phyloP scores from a whole-genome alignment of 177 flowering plant species.

The Tripterygium wilfordii region DNA sequence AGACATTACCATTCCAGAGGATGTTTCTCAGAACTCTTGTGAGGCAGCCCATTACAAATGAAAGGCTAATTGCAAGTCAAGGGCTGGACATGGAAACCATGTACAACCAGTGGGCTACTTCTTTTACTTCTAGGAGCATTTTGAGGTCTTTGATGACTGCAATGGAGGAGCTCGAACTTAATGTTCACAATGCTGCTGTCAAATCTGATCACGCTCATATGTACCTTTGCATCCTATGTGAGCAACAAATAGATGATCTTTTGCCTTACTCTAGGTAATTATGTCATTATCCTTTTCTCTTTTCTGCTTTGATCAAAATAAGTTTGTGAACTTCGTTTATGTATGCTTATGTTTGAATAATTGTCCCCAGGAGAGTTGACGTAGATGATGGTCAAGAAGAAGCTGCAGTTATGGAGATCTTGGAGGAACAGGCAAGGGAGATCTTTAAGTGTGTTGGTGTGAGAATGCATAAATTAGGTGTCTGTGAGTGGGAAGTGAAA shows the following conservation, averaged over 20 bases:
- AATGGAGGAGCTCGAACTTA: constrained; percentile 94
- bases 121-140: constrained; percentile 81
- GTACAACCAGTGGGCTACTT: constrained; percentile 31
- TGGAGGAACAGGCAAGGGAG: constrained; percentile 70
- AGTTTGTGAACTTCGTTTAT: constrained; percentile 1
- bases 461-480: constrained; percentile 85
- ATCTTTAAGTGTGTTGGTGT: constrained; percentile 78
- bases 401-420: constrained; percentile 44
- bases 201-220: constrained; percentile 91
- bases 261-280: constrained; percentile 71
- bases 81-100: constrained; percentile 31
- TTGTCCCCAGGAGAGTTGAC: constrained; percentile 57
- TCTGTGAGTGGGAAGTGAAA: constrained; percentile 97
- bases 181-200: constrained; percentile 63
- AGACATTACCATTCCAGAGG: constrained; percentile 64
- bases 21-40: constrained; percentile 97
- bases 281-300: constrained; percentile 4
- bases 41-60: constrained; percentile 65
- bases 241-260: constrained; percentile 82
- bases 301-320: background rate
- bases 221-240: constrained; percentile 84
- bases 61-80: constrained; percentile 44
- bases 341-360: constrained; percentile 8
- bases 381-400: constrained; percentile 54
- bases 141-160: constrained; percentile 85